These are phyloP conservation scores for Macadamia tetraphylla DNA, from an alignment of 164 flowering plant genomes.

Conservation along the genomic window DNA sequence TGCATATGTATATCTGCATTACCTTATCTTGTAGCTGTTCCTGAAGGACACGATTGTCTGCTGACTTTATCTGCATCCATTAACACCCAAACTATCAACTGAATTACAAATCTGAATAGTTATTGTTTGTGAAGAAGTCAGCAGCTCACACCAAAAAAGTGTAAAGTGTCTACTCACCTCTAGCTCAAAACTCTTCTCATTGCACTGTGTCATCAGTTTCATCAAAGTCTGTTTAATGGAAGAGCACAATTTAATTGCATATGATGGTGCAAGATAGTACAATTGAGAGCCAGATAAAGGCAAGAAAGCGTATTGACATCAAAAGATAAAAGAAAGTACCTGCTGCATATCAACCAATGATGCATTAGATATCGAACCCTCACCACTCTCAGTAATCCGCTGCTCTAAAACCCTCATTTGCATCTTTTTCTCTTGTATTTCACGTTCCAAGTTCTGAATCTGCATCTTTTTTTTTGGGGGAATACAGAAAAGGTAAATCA, in stretches of 20 bases:
- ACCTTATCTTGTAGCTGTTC: conserved; percentile 94
- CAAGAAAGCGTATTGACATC: neutral
- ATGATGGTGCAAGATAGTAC: neutral
- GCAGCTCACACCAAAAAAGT: neutral
- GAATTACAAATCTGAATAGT: neutral
- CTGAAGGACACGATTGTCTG: conserved; percentile 92
- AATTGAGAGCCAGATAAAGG: neutral
- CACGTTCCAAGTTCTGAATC: conserved; percentile 82
- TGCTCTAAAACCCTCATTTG: conserved; percentile 84
- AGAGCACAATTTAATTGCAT: neutral
- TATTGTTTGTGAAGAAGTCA: neutral
- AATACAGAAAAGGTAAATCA: neutral
- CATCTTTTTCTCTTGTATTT: conserved; percentile 75
- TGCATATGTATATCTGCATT: neutral
- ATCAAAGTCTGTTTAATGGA: conserved; percentile 52
- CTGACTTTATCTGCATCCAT: conserved; percentile 75
- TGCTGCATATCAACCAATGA: conserved; percentile 93
- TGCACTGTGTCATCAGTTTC: conserved; percentile 86
- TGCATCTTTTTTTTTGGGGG: conserved; percentile 19
- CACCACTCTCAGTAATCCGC: conserved; percentile 74
- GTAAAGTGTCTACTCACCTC: conserved; percentile 47
- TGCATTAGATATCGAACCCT: conserved; percentile 78
- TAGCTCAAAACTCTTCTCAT: conserved; percentile 86
- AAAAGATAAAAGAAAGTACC: conserved; percentile 35
- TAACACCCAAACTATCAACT: conserved; percentile 1